Conservation (phyloP, 495 filamentous ascomycete genomes). For the Zalerion maritima region DNA sequence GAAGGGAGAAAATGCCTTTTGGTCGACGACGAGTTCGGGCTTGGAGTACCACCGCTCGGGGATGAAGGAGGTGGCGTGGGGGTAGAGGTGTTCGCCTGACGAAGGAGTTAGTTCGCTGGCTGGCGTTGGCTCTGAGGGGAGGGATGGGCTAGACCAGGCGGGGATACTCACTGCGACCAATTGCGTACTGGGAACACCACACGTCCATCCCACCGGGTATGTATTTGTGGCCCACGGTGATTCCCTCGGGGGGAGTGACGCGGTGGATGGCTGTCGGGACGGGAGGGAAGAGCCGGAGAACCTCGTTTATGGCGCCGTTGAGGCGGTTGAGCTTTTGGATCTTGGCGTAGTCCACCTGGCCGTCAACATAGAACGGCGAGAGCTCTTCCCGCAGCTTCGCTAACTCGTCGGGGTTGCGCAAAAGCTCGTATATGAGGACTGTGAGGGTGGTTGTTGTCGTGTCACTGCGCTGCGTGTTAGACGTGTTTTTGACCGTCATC, state of each 20-base stretch:
- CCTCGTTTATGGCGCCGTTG: slow-evolving; percentile 28
- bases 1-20: slow-evolving; percentile 18
- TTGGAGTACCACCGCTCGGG: slow-evolving; percentile 25
- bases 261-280: slow-evolving; percentile 19
- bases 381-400: slow-evolving; percentile 19
- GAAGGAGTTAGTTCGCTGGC: not conserved
- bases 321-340: slow-evolving; percentile 13
- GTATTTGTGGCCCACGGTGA: slow-evolving; percentile 23
- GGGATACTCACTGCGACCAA: slow-evolving; percentile 10
- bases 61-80: slow-evolving; percentile 11
- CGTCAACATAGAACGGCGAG: slow-evolving; percentile 2
- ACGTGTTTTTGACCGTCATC: not conserved
- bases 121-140: too few species aligned
- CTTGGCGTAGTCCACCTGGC: slow-evolving; percentile 7
- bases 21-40: slow-evolving; percentile 19
- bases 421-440: slow-evolving; percentile 21
- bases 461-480: slow-evolving; percentile 13
- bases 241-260: slow-evolving; percentile 21
- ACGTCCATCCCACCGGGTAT: slow-evolving; percentile 19
- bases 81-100: not conserved
- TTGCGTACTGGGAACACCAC: slow-evolving; percentile 9
- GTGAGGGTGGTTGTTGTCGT: slow-evolving; percentile 22
- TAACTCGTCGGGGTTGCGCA: slow-evolving; percentile 13
- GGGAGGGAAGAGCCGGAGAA: slow-evolving; percentile 29
- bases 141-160: too few species aligned